Evolutionary conservation across 2,329 filamentous ascomycete species (phyloP).

Genomic region (Daldinia sp.): DNA sequence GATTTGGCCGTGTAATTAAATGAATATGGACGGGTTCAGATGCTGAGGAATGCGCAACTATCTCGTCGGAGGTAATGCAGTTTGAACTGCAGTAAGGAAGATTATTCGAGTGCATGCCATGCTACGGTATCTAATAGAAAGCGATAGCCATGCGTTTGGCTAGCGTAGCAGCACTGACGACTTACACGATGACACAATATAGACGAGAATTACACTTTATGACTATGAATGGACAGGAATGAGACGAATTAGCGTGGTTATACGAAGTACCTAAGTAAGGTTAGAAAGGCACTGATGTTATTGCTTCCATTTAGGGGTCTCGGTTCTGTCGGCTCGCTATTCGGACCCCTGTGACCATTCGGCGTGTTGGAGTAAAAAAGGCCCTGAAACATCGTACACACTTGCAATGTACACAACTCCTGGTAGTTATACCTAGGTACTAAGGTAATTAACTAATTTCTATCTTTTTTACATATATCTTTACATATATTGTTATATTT

Average conservation of each 20-base stretch:
- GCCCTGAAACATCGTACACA: too few species aligned
- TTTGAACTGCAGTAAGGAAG: neutral
- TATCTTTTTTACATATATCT: neutral
- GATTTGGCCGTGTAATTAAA: slow-evolving; percentile 38
- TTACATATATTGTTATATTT: neutral
- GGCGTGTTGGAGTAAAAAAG: neutral
- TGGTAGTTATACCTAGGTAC: too few species aligned
- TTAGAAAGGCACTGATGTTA: slow-evolving; percentile 1
- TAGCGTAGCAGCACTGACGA: slow-evolving; percentile 2
- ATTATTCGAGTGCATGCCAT: slow-evolving; percentile 14
- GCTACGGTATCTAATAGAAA: slow-evolving; percentile 1
- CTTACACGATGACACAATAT: neutral
- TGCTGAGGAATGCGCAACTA: neutral
- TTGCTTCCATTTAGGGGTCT: neutral
- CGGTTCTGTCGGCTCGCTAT: neutral
- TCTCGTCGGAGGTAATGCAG: neutral
- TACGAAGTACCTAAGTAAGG: neutral
- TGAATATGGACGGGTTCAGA: neutral
- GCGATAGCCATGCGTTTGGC: neutral
- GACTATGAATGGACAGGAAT: neutral
- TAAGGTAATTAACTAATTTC: neutral
- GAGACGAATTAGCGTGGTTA: neutral
- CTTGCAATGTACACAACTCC: too few species aligned
- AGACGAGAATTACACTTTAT: neutral
- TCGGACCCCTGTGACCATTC: neutral